Evolutionary conservation across 768 basidiomycete species (phyloP).

Genomic region (Mycena sanguinolenta): DNA sequence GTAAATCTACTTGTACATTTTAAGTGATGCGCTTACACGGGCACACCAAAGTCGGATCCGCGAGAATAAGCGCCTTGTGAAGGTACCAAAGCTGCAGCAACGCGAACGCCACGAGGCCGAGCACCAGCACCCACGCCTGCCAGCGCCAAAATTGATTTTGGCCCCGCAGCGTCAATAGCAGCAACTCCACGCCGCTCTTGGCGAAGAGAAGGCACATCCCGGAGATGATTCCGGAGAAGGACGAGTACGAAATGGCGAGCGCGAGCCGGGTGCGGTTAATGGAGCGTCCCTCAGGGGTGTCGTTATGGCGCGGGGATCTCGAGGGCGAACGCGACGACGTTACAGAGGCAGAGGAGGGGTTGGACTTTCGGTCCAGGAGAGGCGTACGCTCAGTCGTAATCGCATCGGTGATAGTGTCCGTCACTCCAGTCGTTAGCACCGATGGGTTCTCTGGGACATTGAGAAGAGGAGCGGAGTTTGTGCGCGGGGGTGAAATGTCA

Average conservation of each 20-base stretch:
- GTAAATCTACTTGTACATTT: neutral
- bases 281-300: constrained; percentile 42
- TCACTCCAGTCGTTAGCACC: constrained; percentile 52
- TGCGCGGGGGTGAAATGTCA: constrained; percentile 42
- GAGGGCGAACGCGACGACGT: constrained; percentile 40
- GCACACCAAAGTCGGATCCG: constrained; percentile 88
- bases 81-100: constrained; percentile 88
- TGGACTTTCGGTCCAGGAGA: constrained; percentile 60
- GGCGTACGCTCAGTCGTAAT: constrained; percentile 69
- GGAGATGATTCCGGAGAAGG: constrained; percentile 87
- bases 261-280: constrained; percentile 67
- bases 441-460: constrained; percentile 53
- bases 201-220: constrained; percentile 95
- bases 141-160: constrained; percentile 87
- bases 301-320: constrained; percentile 18
- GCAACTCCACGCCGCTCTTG: constrained; percentile 92
- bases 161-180: constrained; percentile 81
- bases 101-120: constrained; percentile 80
- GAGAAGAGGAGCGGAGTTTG: constrained; percentile 53
- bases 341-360: constrained; percentile 46
- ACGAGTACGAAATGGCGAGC: constrained; percentile 88
- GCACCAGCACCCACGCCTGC: constrained; percentile 86
- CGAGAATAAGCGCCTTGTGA: constrained; percentile 83
- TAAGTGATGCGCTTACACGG: constrained; percentile 68
- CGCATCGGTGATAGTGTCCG: constrained; percentile 48